These are phyloP conservation scores for Rhynchospora tenuis DNA, from an alignment of 176 grass and related monocot genomes.

Conservation along the genomic window DNA sequence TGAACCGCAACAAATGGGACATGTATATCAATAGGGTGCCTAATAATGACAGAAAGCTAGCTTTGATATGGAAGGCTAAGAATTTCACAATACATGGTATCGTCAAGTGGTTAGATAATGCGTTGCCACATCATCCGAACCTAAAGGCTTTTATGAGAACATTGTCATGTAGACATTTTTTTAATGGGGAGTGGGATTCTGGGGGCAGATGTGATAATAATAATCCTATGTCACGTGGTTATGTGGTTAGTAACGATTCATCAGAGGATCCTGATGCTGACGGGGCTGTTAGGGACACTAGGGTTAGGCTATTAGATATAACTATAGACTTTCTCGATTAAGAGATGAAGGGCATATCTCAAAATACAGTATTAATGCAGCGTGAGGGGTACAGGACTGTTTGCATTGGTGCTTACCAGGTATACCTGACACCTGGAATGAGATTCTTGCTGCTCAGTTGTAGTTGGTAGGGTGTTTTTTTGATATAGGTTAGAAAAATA, in stretches of 20 bases:
- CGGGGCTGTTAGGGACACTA: slow-evolving; percentile 50
- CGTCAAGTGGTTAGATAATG: slow-evolving; percentile 63
- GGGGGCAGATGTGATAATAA: slow-evolving; percentile 68
- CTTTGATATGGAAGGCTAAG: slow-evolving; percentile 78
- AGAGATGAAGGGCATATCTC: slow-evolving; percentile 90
- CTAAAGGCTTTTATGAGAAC: slow-evolving; percentile 69
- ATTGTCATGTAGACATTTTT: slow-evolving; percentile 78
- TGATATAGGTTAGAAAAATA: not conserved
- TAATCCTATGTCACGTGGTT: slow-evolving; percentile 59
- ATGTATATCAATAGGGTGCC: slow-evolving; percentile 61
- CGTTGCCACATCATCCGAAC: slow-evolving; percentile 46
- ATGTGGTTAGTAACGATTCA: slow-evolving; percentile 42
- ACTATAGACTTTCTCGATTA: slow-evolving; percentile 57
- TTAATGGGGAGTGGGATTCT: slow-evolving; percentile 75
- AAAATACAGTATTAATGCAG: slow-evolving; percentile 60
- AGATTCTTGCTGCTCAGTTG: slow-evolving; percentile 66
- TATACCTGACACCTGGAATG: slow-evolving; percentile 86
- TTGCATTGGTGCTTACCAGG: slow-evolving; percentile 91
- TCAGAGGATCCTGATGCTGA: slow-evolving; percentile 52
- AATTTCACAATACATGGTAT: slow-evolving; percentile 71
- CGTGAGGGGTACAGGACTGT: slow-evolving; percentile 65
- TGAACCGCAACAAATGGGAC: slow-evolving; percentile 76
- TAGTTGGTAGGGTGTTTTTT: slow-evolving; percentile 23
- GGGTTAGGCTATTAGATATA: slow-evolving; percentile 64
- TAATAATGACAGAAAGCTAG: slow-evolving; percentile 48